These are phyloP conservation scores for Chaetomium cochliodes DNA, from an alignment of 495 filamentous ascomycete species.

Conservation along the genomic window DNA sequence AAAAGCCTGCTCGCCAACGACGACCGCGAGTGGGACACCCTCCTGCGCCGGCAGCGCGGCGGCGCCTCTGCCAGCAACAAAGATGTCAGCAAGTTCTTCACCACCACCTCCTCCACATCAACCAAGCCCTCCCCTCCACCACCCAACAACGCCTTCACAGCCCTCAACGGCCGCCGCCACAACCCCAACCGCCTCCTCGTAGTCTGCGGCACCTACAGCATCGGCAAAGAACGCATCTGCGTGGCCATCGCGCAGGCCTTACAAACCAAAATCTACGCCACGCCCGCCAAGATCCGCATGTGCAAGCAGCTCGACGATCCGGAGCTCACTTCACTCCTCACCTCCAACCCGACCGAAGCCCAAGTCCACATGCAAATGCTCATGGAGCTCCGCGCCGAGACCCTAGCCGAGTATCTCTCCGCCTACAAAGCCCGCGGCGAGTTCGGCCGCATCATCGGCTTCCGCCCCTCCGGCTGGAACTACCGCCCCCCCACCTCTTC, in stretches of 20 bases:
- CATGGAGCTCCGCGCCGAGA: conserved; percentile 85
- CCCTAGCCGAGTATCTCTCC: conserved; percentile 82
- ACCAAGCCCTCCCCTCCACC: neutral
- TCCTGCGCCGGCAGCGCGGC: conserved; percentile 31
- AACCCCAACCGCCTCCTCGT: conserved; percentile 66
- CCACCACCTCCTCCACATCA: conserved; percentile 14
- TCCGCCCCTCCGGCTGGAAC: conserved; percentile 89
- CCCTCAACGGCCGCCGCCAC: conserved; percentile 22
- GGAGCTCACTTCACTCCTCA: conserved; percentile 73
- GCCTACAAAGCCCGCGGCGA: conserved; percentile 59
- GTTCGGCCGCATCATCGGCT: conserved; percentile 85
- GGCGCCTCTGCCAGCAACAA: conserved; percentile 28
- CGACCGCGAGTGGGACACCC: conserved; percentile 33
- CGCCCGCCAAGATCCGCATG: conserved; percentile 76
- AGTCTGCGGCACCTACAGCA: conserved; percentile 93
- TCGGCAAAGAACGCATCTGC: conserved; percentile 97
- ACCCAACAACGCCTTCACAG: conserved; percentile 30
- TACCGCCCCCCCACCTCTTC: conserved; percentile 59
- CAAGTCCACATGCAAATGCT: conserved; percentile 98
- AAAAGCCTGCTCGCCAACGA: conserved; percentile 34
- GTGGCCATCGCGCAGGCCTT: conserved; percentile 86
- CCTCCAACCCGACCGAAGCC: conserved; percentile 73
- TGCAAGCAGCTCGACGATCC: conserved; percentile 81
- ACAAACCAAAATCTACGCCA: conserved; percentile 85
- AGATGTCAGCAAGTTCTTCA: conserved; percentile 48